Conservation (phyloP, 495 filamentous ascomycete genomes). For the Rostrohypoxylon terebratum region DNA sequence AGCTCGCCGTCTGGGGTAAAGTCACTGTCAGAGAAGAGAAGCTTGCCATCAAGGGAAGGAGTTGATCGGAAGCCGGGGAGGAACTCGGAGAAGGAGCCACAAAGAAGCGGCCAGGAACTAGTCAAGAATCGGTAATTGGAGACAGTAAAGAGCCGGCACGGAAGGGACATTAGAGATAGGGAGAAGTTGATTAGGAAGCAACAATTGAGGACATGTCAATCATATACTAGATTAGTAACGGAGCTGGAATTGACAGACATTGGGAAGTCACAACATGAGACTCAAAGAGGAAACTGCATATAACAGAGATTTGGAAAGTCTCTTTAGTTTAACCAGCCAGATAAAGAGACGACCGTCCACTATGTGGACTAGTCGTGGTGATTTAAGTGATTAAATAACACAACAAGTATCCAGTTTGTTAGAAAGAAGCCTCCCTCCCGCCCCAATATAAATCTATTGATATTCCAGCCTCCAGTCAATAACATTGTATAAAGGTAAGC, state of each 20-base stretch:
- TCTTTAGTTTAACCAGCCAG: not conserved
- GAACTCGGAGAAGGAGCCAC: no score
- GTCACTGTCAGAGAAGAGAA: not conserved
- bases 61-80: not conserved
- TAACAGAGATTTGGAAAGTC: not conserved
- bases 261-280: not conserved
- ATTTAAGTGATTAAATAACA: no score
- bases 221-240: not conserved
- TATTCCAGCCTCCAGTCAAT: no score
- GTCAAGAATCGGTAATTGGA: not conserved
- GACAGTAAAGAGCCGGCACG: not conserved
- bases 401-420: no score
- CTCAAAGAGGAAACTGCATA: not conserved
- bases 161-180: not conserved
- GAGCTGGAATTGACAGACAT: not conserved
- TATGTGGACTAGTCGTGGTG: no score
- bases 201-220: not conserved
- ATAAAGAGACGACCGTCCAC: no score
- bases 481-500: no score
- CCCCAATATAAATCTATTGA: no score
- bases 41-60: not conserved
- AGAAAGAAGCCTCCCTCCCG: no score
- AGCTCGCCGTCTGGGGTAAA: not conserved
- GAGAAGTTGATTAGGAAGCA: not conserved
- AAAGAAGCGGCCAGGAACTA: no score